Percentiles rank a stretch among this genome's conserved stretches.
Evolutionary conservation across 768 basidiomycete genomes (phyloP).

Genomic region (Flagelloscypha sp.): DNA sequence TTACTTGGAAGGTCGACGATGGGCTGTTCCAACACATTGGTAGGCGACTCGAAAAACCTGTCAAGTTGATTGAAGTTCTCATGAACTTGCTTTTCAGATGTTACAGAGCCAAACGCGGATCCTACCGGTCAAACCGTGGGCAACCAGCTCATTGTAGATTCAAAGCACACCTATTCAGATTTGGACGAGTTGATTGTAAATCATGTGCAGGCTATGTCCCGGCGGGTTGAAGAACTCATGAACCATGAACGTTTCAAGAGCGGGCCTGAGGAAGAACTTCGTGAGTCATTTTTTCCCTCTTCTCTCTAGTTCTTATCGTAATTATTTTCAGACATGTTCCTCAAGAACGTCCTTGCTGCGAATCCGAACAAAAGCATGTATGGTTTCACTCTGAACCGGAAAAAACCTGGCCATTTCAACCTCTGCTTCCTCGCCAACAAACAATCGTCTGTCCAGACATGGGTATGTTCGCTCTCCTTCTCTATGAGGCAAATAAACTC

Average conservation of each 20-base stretch:
- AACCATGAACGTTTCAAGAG: conserved; percentile 92
- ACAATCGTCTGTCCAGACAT: conserved; percentile 80
- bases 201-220: conserved; percentile 89
- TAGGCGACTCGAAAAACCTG: no score
- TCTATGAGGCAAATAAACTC: conserved; percentile 1
- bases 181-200: conserved; percentile 96
- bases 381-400: conserved; percentile 86
- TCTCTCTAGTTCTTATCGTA: conserved; percentile 3
- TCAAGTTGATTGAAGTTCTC: conserved; percentile 1
- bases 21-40: conserved; percentile 95
- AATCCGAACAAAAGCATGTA: conserved; percentile 95
- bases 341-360: conserved; percentile 86
- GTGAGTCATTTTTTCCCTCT: conserved; percentile 41
- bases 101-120: conserved; percentile 73
- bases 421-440: conserved; percentile 91
- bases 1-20: conserved; percentile 99
- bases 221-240: conserved; percentile 91
- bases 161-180: conserved; percentile 79
- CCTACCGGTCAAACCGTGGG: conserved; percentile 58
- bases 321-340: conserved; percentile 55
- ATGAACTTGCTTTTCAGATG: conserved; percentile 49
- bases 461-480: conserved; percentile 47
- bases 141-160: conserved; percentile 63
- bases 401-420: conserved; percentile 87
- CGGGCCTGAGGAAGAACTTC: conserved; percentile 80